Evolutionary conservation across 768 basidiomycete species (phyloP).

Genomic region (Sarcodon sp.): DNA sequence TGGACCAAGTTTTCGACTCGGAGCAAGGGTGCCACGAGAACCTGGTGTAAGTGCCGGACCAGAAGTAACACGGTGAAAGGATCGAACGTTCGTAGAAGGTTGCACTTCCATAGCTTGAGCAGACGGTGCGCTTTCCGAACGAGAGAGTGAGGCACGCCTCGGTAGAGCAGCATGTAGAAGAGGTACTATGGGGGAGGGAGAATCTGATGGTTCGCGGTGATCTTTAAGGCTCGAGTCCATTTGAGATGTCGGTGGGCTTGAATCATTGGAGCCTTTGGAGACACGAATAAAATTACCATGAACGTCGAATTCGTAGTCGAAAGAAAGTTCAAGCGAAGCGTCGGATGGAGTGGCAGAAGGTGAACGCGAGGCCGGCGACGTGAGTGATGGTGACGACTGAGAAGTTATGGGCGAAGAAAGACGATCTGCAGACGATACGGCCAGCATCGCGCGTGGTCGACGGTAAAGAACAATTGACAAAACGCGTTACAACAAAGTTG

Average conservation of each 20-base stretch:
- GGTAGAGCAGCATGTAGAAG: slow-evolving; percentile 16
- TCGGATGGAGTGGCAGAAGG: slow-evolving; percentile 28
- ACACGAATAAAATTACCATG: slow-evolving; percentile 43
- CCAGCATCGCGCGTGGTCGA: not conserved
- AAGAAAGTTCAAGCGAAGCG: slow-evolving; percentile 50
- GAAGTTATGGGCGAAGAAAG: slow-evolving; percentile 7
- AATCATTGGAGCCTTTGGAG: slow-evolving; percentile 39
- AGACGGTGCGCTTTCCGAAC: slow-evolving; percentile 54
- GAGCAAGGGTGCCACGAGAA: slow-evolving; percentile 8
- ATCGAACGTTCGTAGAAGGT: slow-evolving; percentile 25
- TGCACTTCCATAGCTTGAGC: slow-evolving; percentile 20
- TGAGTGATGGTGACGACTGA: slow-evolving; percentile 5
- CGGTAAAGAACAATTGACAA: not conserved
- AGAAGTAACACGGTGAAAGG: slow-evolving; percentile 57
- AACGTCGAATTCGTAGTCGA: slow-evolving; percentile 47
- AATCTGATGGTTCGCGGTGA: slow-evolving; percentile 11
- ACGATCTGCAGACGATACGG: not conserved
- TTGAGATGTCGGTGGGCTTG: slow-evolving; percentile 26
- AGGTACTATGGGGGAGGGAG: slow-evolving; percentile 7
- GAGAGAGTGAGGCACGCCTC: slow-evolving; percentile 41
- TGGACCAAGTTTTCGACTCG: slow-evolving; percentile 5
- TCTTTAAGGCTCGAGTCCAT: slow-evolving; percentile 21
- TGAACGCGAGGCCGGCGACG: slow-evolving; percentile 4
- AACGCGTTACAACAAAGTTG: not conserved
- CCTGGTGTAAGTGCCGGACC: slow-evolving; percentile 28